phyloP scores from a whole-genome alignment of 495 filamentous ascomycete genomes.

The Hypoxylon intermedium region DNA sequence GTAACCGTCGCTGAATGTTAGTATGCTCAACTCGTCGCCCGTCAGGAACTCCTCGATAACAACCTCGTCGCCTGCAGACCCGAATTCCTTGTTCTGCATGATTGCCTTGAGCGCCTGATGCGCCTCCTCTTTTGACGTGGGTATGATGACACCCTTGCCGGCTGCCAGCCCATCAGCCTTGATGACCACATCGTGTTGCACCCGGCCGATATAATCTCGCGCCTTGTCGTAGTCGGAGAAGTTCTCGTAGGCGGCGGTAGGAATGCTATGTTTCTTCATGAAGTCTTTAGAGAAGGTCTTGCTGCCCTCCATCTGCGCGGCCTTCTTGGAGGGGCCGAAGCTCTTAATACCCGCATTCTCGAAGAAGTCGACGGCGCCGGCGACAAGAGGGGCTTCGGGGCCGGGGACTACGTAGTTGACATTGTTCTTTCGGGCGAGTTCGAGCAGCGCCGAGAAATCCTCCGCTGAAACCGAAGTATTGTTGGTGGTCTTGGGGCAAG shows the following conservation, averaged over 20 bases:
- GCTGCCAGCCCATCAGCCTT: slow-evolving; percentile 88
- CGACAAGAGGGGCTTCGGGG: slow-evolving; percentile 93
- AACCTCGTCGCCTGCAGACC: slow-evolving; percentile 85
- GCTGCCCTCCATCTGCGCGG: slow-evolving; percentile 91
- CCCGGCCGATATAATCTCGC: slow-evolving; percentile 72
- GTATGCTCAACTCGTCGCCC: slow-evolving; percentile 89
- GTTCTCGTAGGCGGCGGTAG: slow-evolving; percentile 88
- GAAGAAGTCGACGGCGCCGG: slow-evolving; percentile 86
- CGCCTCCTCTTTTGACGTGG: slow-evolving; percentile 79
- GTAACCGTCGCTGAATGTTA: slow-evolving; percentile 90
- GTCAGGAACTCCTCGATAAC: slow-evolving; percentile 95
- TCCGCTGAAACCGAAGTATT: slow-evolving; percentile 68
- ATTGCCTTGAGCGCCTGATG: slow-evolving; percentile 82
- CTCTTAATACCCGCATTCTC: slow-evolving; percentile 75
- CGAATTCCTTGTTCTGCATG: slow-evolving; percentile 89
- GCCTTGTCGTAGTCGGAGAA: slow-evolving; percentile 84
- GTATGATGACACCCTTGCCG: slow-evolving; percentile 92
- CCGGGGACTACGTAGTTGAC: slow-evolving; percentile 90
- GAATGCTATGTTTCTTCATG: slow-evolving; percentile 89
- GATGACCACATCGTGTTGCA: slow-evolving; percentile 82
- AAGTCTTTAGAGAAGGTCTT: slow-evolving; percentile 99
- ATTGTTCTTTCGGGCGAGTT: slow-evolving; percentile 71
- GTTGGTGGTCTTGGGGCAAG: slow-evolving; percentile 74
- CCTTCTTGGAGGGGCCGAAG: slow-evolving; percentile 86
- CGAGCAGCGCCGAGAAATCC: slow-evolving; percentile 79